Evolutionary conservation across 2,329 filamentous ascomycete species (phyloP).

Genomic region (Nothophaeocryptopus gaeumannii): DNA sequence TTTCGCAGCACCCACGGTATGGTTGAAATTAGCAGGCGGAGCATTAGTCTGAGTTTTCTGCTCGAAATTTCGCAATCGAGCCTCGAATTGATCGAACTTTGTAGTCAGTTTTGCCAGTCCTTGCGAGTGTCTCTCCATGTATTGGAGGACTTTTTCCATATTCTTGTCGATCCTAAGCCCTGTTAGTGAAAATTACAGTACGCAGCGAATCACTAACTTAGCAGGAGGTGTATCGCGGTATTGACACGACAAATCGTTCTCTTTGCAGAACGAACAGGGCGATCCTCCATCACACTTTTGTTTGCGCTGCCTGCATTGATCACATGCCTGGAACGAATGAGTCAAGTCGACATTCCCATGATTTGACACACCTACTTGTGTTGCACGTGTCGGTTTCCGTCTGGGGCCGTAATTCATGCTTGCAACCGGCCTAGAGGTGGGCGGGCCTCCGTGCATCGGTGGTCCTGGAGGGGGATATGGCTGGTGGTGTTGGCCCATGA

Average conservation of each 20-base stretch:
- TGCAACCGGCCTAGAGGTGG: conserved; percentile 28
- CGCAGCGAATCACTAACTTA: conserved; percentile 55
- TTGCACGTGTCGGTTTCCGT: conserved; percentile 39
- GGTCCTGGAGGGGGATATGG: conserved; percentile 27
- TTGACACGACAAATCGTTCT: conserved; percentile 78
- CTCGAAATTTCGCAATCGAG: conserved; percentile 28
- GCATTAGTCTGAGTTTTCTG: conserved; percentile 11
- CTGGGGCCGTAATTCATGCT: conserved; percentile 25
- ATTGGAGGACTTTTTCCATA: conserved; percentile 48
- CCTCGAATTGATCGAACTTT: conserved; percentile 29
- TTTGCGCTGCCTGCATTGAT: conserved; percentile 81
- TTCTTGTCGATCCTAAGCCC: conserved; percentile 49
- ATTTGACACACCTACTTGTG: conserved; percentile 32
- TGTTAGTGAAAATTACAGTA: conserved; percentile 11
- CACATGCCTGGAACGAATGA: conserved; percentile 66
- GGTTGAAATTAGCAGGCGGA: conserved; percentile 5
- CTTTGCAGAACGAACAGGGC: conserved; percentile 80
- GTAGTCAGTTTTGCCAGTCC: conserved; percentile 27
- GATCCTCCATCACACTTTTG: conserved; percentile 88
- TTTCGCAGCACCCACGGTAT: conserved; percentile 12
- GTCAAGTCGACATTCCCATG: conserved; percentile 6
- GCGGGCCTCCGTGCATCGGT: conserved; percentile 25
- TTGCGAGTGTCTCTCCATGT: conserved; percentile 40
- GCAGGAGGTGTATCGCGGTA: conserved; percentile 90
- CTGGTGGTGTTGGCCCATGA: conserved; percentile 29